phyloP scores from a whole-genome alignment of 139 green algal species.

The Parachlorella kessleri region DNA sequence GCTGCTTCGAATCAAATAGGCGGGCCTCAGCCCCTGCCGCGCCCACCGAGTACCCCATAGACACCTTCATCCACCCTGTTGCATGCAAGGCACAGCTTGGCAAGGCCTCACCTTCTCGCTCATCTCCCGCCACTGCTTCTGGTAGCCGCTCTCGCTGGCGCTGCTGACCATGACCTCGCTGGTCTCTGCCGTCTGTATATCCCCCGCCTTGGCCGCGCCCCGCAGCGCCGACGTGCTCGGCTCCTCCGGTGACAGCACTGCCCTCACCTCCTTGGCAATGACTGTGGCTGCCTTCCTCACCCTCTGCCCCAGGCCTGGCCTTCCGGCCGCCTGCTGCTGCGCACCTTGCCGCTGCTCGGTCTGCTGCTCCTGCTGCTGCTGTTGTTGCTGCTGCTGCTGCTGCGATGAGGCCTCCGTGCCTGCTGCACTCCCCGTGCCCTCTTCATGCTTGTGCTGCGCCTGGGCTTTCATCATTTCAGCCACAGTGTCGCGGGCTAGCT shows the following conservation, averaged over 20 bases:
- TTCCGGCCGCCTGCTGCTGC: background rate
- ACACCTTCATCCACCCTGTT: background rate
- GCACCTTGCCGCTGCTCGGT: too few relatives aligned
- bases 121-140: slow-evolving; percentile 48
- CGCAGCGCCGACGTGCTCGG: slow-evolving; percentile 35
- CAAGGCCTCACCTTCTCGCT: slow-evolving; percentile 27
- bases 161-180: slow-evolving; percentile 1
- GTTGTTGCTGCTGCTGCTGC: slow-evolving; percentile 9
- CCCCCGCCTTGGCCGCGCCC: slow-evolving; percentile 21
- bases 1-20: too few relatives aligned
- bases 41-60: too few relatives aligned
- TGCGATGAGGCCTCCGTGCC: background rate
- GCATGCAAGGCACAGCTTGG: too few relatives aligned
- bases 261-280: too few relatives aligned
- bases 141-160: slow-evolving; percentile 36
- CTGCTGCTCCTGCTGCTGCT: slow-evolving; percentile 12
- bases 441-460: background rate
- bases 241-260: slow-evolving; percentile 2
- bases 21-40: too few relatives aligned
- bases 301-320: background rate
- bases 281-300: slow-evolving; percentile 1
- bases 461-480: slow-evolving; percentile 22
- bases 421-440: background rate
- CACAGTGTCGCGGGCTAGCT: slow-evolving; percentile 22
- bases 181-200: slow-evolving; percentile 26